A percentile compares a stretch with the other conserved stretches of the same genome.
phyloP scores from a whole-genome alignment of 2,329 filamentous ascomycete genomes.

The Didymella pomorum region DNA sequence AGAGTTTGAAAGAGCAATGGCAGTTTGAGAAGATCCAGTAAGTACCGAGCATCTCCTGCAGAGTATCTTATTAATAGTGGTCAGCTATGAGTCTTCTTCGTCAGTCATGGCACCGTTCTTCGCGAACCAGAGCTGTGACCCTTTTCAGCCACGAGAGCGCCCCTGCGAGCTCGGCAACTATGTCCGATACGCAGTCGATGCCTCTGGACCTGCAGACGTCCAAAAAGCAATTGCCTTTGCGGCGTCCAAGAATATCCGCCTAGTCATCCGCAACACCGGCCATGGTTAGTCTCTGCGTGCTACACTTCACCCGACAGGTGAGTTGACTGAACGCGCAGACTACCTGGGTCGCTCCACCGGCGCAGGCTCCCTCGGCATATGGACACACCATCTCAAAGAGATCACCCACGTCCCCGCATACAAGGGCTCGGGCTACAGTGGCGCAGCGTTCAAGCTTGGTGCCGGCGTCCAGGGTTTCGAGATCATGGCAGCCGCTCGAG shows the following conservation, averaged over 20 bases:
- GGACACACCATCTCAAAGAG: slow-evolving; percentile 31
- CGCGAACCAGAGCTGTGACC: slow-evolving; percentile 36
- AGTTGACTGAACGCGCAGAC: no score
- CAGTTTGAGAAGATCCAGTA: slow-evolving; percentile 28
- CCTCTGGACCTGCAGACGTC: slow-evolving; percentile 22
- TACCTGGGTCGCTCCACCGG: slow-evolving; percentile 29
- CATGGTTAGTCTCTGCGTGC: slow-evolving; percentile 21
- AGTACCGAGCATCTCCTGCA: neutral
- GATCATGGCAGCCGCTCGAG: slow-evolving; percentile 28
- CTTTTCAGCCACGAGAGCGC: slow-evolving; percentile 26
- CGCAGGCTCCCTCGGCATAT: slow-evolving; percentile 24
- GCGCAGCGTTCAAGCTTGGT: slow-evolving; percentile 32
- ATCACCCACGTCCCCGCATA: slow-evolving; percentile 21
- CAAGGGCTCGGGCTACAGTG: slow-evolving; percentile 7
- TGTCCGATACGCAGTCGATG: slow-evolving; percentile 34
- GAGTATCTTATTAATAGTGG: neutral
- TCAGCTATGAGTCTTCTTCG: slow-evolving; percentile 31
- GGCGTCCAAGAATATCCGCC: slow-evolving; percentile 33
- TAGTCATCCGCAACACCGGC: slow-evolving; percentile 42
- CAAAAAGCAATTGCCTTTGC: slow-evolving; percentile 34
- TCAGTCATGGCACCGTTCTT: slow-evolving; percentile 38
- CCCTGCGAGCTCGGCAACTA: slow-evolving; percentile 36
- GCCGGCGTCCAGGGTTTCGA: slow-evolving; percentile 40
- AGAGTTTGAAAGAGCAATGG: slow-evolving; percentile 26
- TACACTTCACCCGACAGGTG: no score